These are phyloP conservation scores for Neurospora sp. DNA, from an alignment of 495 filamentous ascomycete species.

Conservation along the genomic window DNA sequence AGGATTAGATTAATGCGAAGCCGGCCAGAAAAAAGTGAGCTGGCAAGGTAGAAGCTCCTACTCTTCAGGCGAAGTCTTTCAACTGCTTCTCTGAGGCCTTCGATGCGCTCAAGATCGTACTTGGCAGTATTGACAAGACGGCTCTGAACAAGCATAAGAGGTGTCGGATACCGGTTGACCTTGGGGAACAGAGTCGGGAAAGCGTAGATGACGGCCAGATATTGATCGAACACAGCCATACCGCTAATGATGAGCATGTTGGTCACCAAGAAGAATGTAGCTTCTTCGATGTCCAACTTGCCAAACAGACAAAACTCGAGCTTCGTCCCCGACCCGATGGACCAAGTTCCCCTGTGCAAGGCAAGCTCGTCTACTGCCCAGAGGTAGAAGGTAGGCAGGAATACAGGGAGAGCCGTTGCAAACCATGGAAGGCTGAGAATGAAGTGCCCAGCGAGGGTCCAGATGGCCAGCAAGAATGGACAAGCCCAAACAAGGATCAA, in stretches of 20 bases:
- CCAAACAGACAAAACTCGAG: constrained; percentile 47
- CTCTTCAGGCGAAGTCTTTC: constrained; percentile 46
- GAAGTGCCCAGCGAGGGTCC: constrained; percentile 50
- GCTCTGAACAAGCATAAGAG: constrained; percentile 33
- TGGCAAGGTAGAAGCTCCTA: constrained; percentile 60
- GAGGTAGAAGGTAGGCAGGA: constrained; percentile 53
- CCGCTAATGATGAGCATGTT: constrained; percentile 57
- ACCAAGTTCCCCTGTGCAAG: constrained; percentile 53
- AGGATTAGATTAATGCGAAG: constrained; percentile 56
- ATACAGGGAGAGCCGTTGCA: constrained; percentile 44
- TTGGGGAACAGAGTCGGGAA: constrained; percentile 41
- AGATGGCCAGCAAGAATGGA: constrained; percentile 52
- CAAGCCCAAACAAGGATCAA: constrained; percentile 58
- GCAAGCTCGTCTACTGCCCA: constrained; percentile 58
- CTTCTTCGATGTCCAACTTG: constrained; percentile 58
- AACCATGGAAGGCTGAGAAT: constrained; percentile 42
- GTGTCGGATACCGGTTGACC: constrained; percentile 32
- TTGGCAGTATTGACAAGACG: constrained; percentile 28
- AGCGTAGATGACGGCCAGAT: constrained; percentile 44
- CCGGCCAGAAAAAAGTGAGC: constrained; percentile 49
- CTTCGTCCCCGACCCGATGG: constrained; percentile 53
- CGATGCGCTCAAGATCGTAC: constrained; percentile 43
- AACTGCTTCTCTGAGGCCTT: constrained; percentile 45
- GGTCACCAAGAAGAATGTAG: constrained; percentile 56
- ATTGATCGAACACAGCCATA: constrained; percentile 54